Evolutionary conservation across 2,329 filamentous ascomycete genomes (phyloP).

Genomic region (Coniella vitis): DNA sequence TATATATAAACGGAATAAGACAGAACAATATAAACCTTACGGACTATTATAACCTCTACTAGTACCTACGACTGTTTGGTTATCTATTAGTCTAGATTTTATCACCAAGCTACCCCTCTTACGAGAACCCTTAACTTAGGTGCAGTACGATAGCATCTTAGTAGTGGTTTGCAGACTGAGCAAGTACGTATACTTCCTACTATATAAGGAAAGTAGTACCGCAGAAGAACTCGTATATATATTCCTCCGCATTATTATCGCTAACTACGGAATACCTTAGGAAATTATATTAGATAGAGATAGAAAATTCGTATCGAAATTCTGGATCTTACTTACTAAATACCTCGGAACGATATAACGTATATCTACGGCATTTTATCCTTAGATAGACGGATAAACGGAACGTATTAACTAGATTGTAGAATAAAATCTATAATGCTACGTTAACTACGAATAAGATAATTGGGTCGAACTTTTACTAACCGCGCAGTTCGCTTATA

Average conservation of each 20-base stretch:
- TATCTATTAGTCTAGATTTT: slow-evolving; percentile 11
- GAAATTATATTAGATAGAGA: slow-evolving; percentile 14
- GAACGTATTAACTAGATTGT: slow-evolving; percentile 2
- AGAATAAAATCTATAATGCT: slow-evolving; percentile 1
- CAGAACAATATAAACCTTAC: slow-evolving; percentile 6
- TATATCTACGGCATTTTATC: background rate
- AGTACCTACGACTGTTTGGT: slow-evolving; percentile 3
- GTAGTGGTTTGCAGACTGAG: slow-evolving; percentile 10
- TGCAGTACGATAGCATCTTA: slow-evolving; percentile 9
- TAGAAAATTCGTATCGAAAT: slow-evolving; percentile 14
- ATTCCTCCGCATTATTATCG: background rate
- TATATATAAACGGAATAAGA: background rate
- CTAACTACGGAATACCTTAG: background rate
- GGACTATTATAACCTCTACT: slow-evolving; percentile 8
- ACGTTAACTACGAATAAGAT: slow-evolving; percentile 17
- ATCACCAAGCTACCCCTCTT: slow-evolving; percentile 12
- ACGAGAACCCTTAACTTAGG: background rate
- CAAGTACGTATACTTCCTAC: slow-evolving; percentile 13
- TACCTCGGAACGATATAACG: background rate
- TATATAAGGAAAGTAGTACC: background rate
- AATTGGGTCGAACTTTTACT: slow-evolving; percentile 16
- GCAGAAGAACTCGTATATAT: slow-evolving; percentile 9
- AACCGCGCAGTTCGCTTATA: slow-evolving; percentile 16
- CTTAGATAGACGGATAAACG: slow-evolving; percentile 9
- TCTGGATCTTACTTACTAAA: slow-evolving; percentile 12